Base-by-base conservation (phyloP, 2,329 filamentous ascomycete species). In the Curvularia sp. region DNA sequence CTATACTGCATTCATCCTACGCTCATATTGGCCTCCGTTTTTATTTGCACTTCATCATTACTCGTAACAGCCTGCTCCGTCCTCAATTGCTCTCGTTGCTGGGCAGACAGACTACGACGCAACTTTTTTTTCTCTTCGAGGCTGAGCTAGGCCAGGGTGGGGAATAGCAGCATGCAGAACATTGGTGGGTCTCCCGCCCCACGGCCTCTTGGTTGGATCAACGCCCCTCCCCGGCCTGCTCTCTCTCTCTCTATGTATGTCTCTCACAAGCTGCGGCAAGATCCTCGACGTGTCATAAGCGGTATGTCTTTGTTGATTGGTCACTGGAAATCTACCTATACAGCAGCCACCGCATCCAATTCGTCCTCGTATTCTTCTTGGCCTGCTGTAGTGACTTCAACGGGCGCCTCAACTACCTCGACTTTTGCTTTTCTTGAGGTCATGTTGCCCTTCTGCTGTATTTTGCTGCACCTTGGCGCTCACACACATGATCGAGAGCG, bases 271-370 rank as follows among this genome's bases (percentile, higher is more conserved):
- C 53, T 53, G 55, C 28, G 21, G 45, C 49, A 50, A 59, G 48
- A 65, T 65, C 66, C 63, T 68, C 70, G 53, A 68, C 66, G 60
- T 69, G 65, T 62, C 67, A 67, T 65, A 57, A 63, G 34, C 27
- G 48, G 47, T 23, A 42, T 28, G 27, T 38, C 15, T 27, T 27
- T 47, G 46, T 30, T 66, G 48, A 72, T 71, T 73, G 70, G 68
- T 12, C 43, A 18, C n/a, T 41, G 19, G 23, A 19, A 18, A 23
- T 57, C 52, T 55, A 41, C 59, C 54, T 38, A 53, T 50, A 49
- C 21, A 38, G 49, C 27, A 55, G 57, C 49, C 59, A 52, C 23
- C 13, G 34, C 19, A 46, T 57, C 66, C 57, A 21, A 70, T 67
- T 70, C 49, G 62, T 64, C 51, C 28, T 56, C 32, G 10, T 53